phyloP scores from a whole-genome alignment of 768 basidiomycete species.

The Auricularia sp. region DNA sequence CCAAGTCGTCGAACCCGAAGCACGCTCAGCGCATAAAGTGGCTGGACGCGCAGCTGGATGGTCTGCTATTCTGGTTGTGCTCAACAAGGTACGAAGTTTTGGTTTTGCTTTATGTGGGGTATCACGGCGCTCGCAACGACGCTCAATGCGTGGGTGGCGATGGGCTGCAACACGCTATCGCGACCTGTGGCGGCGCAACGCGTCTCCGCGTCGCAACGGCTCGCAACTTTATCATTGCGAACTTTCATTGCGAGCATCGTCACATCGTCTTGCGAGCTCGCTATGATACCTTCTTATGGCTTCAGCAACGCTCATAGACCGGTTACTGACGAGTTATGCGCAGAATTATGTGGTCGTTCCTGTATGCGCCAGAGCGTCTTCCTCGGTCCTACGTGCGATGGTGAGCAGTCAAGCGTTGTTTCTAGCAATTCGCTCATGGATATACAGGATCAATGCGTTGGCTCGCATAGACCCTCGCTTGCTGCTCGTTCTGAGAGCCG shows the following conservation, averaged over 20 bases:
- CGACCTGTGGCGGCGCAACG: no score
- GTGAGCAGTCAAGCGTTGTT: slow-evolving; percentile 2
- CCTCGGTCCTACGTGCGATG: slow-evolving; percentile 59
- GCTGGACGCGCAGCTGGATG: slow-evolving; percentile 44
- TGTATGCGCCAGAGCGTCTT: slow-evolving; percentile 65
- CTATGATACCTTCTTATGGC: neutral
- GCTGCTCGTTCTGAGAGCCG: slow-evolving; percentile 38
- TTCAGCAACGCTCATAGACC: neutral
- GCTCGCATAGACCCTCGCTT: slow-evolving; percentile 58
- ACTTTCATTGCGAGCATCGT: no score
- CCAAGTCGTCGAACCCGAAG: slow-evolving; percentile 1
- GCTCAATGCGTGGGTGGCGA: no score
- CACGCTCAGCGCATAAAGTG: slow-evolving; percentile 13
- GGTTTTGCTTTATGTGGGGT: slow-evolving; percentile 3
- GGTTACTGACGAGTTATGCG: neutral
- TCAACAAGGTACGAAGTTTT: slow-evolving; percentile 50
- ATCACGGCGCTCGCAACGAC: slow-evolving; percentile 2
- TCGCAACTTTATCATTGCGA: no score
- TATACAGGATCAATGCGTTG: slow-evolving; percentile 49
- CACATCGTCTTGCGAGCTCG: no score
- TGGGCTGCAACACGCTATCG: no score
- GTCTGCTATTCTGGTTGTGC: slow-evolving; percentile 65
- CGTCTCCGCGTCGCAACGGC: no score
- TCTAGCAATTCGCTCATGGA: neutral
- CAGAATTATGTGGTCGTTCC: slow-evolving; percentile 87